Conservation (phyloP, 2,329 filamentous ascomycete genomes). For the Helicocarpus griseus region DNA sequence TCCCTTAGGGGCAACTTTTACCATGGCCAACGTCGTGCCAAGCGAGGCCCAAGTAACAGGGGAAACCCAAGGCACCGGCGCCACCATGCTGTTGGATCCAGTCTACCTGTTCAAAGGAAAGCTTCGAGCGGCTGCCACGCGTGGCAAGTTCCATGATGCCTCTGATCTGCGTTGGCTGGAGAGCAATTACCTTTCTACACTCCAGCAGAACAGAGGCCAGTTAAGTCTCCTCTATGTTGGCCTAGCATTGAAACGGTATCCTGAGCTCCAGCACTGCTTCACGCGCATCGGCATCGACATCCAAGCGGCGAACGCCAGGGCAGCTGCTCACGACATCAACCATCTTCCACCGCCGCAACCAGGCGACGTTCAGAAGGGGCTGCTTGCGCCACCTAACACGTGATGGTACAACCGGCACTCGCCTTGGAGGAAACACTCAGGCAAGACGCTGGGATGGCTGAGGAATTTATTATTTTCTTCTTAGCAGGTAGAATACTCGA, state of each 20-base stretch:
- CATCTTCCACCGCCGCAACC: not conserved
- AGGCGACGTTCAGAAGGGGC: not conserved
- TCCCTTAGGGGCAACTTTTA: constrained; percentile 6
- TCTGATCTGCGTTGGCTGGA: constrained; percentile 11
- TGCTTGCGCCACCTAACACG: not conserved
- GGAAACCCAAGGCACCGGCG: constrained; percentile 3
- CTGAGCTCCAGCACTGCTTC: not conserved
- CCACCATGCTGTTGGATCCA: constrained; percentile 16
- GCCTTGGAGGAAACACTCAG: no score
- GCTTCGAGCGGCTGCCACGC: constrained; percentile 15
- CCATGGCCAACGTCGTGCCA: constrained; percentile 7
- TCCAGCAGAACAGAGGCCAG: constrained; percentile 3
- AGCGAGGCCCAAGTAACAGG: constrained; percentile 6
- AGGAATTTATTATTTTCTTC: no score
- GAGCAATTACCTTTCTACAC: not conserved
- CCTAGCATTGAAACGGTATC: not conserved
- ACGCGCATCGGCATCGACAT: not conserved
- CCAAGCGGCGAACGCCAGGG: not conserved
- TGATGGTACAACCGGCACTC: no score
- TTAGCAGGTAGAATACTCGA: no score
- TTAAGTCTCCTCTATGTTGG: constrained; percentile 4
- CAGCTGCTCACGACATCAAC: not conserved
- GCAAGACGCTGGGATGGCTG: no score
- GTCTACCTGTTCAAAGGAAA: constrained; percentile 19
- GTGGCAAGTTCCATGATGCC: constrained; percentile 16